These are phyloP conservation scores for Oryza longistaminata DNA, from an alignment of 176 grass and related monocot species.

Conservation along the genomic window DNA sequence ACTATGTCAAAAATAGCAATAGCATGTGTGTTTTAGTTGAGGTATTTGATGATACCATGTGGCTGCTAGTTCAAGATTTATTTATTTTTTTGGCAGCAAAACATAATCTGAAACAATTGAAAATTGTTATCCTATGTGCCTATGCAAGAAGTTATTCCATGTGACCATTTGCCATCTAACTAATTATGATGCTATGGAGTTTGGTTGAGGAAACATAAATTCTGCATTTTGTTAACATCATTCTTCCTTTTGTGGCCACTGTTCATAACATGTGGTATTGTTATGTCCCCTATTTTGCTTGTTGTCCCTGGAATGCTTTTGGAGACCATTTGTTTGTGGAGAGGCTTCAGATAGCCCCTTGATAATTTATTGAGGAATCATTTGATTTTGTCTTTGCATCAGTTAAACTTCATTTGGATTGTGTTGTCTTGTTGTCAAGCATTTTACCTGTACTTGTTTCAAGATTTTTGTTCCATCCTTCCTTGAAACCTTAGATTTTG, in stretches of 20 bases:
- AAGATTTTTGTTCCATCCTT: background rate
- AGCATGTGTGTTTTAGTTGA: background rate
- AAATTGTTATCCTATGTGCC: background rate
- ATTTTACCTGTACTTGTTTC: background rate
- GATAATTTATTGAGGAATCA: background rate
- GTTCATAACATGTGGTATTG: background rate
- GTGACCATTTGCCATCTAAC: background rate
- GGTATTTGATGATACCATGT: background rate
- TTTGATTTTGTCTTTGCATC: background rate
- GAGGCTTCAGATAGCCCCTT: background rate
- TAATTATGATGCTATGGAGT: background rate
- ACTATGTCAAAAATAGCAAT: background rate
- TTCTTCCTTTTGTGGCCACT: background rate
- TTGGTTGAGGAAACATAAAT: background rate
- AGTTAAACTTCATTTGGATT: background rate
- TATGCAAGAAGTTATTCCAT: conserved; percentile 7
- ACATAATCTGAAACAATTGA: background rate
- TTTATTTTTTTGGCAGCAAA: background rate
- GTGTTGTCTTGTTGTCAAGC: background rate
- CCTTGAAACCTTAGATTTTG: background rate
- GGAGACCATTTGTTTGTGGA: background rate
- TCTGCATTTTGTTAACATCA: background rate
- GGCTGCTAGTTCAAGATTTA: background rate
- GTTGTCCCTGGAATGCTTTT: background rate
- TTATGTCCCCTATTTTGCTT: background rate